Percentiles rank a stretch among this genome's conserved stretches.
Evolutionary conservation across 441 rosid genomes (phyloP).

Genomic region (Gossypium trilobum): DNA sequence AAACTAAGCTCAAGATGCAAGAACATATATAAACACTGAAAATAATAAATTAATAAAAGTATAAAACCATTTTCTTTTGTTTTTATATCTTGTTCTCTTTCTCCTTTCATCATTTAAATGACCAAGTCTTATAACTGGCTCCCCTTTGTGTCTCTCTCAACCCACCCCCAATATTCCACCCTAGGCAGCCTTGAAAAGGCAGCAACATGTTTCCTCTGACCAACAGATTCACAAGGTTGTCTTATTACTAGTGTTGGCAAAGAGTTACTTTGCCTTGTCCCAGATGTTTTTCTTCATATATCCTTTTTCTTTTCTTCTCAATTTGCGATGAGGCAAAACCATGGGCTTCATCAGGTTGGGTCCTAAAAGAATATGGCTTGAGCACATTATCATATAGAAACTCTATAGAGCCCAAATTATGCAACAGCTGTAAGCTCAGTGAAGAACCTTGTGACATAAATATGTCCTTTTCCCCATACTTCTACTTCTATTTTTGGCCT

Average conservation of each 20-base stretch:
- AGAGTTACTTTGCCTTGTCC: neutral
- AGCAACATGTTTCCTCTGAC: neutral
- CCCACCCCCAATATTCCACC: neutral
- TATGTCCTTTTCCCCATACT: neutral
- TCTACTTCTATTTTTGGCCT: neutral
- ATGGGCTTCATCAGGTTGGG: neutral
- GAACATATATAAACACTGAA: neutral
- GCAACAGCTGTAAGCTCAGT: neutral
- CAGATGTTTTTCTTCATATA: neutral
- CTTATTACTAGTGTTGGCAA: neutral
- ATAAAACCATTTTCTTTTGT: neutral
- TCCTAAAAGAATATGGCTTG: neutral
- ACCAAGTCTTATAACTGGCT: neutral
- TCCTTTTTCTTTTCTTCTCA: neutral
- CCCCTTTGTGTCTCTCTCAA: neutral
- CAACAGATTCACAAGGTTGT: conserved; percentile 3
- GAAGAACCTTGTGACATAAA: neutral
- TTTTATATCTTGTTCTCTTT: neutral
- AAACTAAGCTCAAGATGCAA: neutral
- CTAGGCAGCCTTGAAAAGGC: neutral
- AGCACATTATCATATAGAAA: neutral
- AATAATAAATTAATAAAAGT: neutral
- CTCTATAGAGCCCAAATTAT: neutral
- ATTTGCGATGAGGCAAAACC: neutral
- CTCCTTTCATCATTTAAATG: neutral